These are phyloP conservation scores for Euphorbia pulcherrima DNA, from an alignment of 345 rosid genomes.

Conservation along the genomic window DNA sequence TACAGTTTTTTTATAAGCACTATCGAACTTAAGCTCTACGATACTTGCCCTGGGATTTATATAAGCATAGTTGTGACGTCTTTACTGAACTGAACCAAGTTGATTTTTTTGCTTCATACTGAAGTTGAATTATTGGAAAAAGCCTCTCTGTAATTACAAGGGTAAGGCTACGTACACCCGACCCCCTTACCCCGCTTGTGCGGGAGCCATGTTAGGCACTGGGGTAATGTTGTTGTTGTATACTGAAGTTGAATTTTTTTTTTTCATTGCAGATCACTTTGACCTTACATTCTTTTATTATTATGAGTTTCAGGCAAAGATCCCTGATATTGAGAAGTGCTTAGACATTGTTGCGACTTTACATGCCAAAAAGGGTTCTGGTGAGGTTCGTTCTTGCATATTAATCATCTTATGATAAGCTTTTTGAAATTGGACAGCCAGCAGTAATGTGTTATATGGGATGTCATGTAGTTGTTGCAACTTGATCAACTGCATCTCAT, in stretches of 20 bases:
- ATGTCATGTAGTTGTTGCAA: neutral
- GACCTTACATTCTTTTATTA: conserved; percentile 7
- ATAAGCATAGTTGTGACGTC: neutral
- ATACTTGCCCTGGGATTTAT: neutral
- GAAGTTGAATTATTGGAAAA: neutral
- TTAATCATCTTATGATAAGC: conserved; percentile 1
- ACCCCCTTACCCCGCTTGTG: too few species aligned
- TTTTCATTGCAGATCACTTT: conserved; percentile 2
- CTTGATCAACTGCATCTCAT: neutral
- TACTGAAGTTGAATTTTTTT: neutral
- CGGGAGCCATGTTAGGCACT: too few species aligned
- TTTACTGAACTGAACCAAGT: neutral
- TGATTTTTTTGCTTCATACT: neutral
- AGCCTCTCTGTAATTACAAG: too few species aligned
- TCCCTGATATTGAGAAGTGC: conserved; percentile 90
- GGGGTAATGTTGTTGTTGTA: neutral
- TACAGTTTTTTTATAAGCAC: neutral
- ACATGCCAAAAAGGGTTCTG: conserved; percentile 70
- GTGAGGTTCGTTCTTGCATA: conserved; percentile 65
- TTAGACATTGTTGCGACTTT: conserved; percentile 78
- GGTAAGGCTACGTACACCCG: too few species aligned
- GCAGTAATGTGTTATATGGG: neutral
- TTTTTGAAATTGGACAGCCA: neutral
- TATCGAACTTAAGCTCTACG: neutral
- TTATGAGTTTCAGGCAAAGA: conserved; percentile 61